phyloP scores from a whole-genome alignment of 1,284 basidiomycete species.

The Neotropicomus parvogracilis region DNA sequence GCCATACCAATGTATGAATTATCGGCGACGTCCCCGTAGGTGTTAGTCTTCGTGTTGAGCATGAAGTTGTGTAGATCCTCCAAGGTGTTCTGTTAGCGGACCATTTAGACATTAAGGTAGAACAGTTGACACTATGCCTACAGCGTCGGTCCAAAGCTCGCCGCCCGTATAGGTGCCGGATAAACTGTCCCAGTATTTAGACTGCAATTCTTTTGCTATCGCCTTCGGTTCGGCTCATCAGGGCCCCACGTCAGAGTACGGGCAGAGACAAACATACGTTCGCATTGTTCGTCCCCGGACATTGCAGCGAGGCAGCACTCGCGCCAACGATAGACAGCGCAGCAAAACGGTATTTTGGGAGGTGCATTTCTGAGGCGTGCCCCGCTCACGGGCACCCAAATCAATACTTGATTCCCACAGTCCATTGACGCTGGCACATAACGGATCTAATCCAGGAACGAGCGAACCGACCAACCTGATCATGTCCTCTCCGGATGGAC shows the following conservation, averaged over 20 bases:
- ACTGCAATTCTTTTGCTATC: slow-evolving; percentile 42
- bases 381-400: too few species aligned
- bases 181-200: slow-evolving; percentile 37
- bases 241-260: background rate
- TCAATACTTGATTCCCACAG: too few species aligned
- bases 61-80: slow-evolving; percentile 56
- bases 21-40: slow-evolving; percentile 40
- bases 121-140: slow-evolving; percentile 24
- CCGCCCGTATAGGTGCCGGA: slow-evolving; percentile 43
- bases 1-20: slow-evolving; percentile 42
- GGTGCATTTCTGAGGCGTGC: slow-evolving; percentile 6
- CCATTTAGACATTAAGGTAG: background rate
- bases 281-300: slow-evolving; percentile 9
- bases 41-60: slow-evolving; percentile 39
- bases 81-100: slow-evolving; percentile 42
- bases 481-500: slow-evolving; percentile 99
- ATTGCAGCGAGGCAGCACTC: slow-evolving; percentile 5
- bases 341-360: background rate
- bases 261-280: slow-evolving; percentile 11
- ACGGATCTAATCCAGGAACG: too few species aligned
- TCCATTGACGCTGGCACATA: too few species aligned
- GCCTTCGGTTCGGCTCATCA: slow-evolving; percentile 27
- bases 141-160: slow-evolving; percentile 51
- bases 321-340: slow-evolving; percentile 3
- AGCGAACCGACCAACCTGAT: slow-evolving; percentile 69